A percentile compares a stretch with the other conserved stretches of the same genome.
Conservation (phyloP, 345 rosid genomes). For the Psidium friedrichsthalianum region DNA sequence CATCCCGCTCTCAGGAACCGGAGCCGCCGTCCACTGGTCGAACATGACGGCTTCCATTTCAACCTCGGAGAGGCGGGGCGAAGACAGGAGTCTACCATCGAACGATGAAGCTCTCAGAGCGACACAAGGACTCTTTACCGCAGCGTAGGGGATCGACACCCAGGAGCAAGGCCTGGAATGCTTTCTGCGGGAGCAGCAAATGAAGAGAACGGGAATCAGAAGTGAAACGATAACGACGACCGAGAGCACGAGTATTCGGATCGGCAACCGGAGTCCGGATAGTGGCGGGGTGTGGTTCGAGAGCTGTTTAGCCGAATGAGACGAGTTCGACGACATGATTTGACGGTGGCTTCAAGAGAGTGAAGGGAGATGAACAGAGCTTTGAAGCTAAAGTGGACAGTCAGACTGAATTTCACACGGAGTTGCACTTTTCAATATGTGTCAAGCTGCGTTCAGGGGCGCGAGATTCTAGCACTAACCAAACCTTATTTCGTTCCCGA, state of each 20-base stretch:
- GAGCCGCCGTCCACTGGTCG: conserved; percentile 6
- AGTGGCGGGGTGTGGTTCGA: conserved; percentile 30
- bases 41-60: conserved; percentile 17
- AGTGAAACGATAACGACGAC: conserved; percentile 11
- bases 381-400: background rate
- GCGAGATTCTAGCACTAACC: background rate
- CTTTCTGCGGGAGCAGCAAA: conserved; percentile 16
- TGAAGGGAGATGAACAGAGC: background rate
- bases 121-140: background rate
- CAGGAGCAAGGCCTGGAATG: conserved; percentile 13
- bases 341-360: background rate
- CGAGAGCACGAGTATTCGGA: conserved; percentile 22
- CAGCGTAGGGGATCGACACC: conserved; percentile 13
- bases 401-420: background rate
- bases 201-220: conserved; percentile 15
- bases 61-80: conserved; percentile 6
- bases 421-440: background rate
- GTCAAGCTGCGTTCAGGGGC: background rate
- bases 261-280: conserved; percentile 41
- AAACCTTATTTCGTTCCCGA: background rate
- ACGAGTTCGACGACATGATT: background rate
- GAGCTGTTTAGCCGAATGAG: background rate
- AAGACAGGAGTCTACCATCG: conserved; percentile 23
- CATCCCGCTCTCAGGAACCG: background rate
- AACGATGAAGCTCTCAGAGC: conserved; percentile 9